phyloP scores from a whole-genome alignment of 768 basidiomycete species.

The Trametes meyenii region DNA sequence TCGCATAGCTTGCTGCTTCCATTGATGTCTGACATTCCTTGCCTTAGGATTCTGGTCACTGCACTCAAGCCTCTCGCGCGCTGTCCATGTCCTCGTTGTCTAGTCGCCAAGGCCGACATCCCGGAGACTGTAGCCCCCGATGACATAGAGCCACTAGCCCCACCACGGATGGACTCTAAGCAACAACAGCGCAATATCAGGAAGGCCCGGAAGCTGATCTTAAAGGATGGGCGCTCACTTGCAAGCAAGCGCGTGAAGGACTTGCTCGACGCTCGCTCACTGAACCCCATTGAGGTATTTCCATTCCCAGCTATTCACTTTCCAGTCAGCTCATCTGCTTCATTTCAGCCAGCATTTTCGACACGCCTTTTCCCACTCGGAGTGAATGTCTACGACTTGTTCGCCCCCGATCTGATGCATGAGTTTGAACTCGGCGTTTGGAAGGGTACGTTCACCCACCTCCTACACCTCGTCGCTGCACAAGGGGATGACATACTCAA shows the following conservation, averaged over 20 bases:
- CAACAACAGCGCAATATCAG: neutral
- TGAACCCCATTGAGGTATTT: conserved; percentile 25
- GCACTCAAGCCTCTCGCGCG: conserved; percentile 41
- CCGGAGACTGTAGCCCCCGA: conserved; percentile 30
- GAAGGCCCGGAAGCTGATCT: conserved; percentile 23
- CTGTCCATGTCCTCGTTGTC: conserved; percentile 44
- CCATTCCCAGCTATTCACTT: too few species aligned
- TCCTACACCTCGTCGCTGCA: conserved; percentile 28
- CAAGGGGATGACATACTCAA: neutral
- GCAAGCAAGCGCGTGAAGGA: conserved; percentile 11
- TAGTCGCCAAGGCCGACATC: conserved; percentile 33
- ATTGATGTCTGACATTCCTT: neutral
- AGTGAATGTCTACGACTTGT: conserved; percentile 31
- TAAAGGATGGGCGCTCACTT: conserved; percentile 13
- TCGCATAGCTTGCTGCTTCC: neutral
- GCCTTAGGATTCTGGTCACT: conserved; percentile 40
- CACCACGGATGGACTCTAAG: conserved; percentile 11
- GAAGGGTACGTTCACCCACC: conserved; percentile 33
- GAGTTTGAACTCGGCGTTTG: conserved; percentile 40
- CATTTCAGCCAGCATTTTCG: conserved; percentile 39
- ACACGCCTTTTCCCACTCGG: conserved; percentile 21
- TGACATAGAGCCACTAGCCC: neutral
- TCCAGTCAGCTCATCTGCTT: neutral
- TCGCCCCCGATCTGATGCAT: conserved; percentile 38
- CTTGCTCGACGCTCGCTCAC: conserved; percentile 17